Percentiles rank a stretch among this genome's conserved stretches.
Conservation (phyloP, 495 filamentous ascomycete genomes). For the Recurvomyces mirabilis region DNA sequence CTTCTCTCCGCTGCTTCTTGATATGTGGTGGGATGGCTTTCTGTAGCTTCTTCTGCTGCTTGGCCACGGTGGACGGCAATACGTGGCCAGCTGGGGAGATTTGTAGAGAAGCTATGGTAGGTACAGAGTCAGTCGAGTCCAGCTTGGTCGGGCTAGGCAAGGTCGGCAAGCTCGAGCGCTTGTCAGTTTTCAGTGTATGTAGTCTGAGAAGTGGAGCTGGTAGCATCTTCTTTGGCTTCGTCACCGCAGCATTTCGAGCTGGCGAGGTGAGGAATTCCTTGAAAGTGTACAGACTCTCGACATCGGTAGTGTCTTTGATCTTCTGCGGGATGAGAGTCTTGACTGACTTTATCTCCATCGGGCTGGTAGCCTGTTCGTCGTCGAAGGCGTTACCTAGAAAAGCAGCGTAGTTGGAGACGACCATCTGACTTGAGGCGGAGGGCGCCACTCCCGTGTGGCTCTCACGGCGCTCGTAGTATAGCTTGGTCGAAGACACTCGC, state of each 20-base stretch:
- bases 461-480: too few relatives aligned
- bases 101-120: slow-evolving; percentile 1
- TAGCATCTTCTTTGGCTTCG: slow-evolving; percentile 11
- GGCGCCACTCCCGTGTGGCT: too few relatives aligned
- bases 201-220: slow-evolving; percentile 7
- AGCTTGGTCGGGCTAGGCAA: neutral
- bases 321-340: too few relatives aligned
- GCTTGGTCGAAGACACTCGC: too few relatives aligned
- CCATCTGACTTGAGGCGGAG: too few relatives aligned
- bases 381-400: too few relatives aligned
- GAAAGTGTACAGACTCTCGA: slow-evolving; percentile 25
- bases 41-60: slow-evolving; percentile 23
- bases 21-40: slow-evolving; percentile 23
- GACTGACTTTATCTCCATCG: too few relatives aligned
- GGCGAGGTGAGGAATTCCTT: slow-evolving; percentile 21
- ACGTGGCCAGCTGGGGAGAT: slow-evolving; percentile 4
- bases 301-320: slow-evolving; percentile 8
- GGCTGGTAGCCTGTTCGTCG: too few relatives aligned
- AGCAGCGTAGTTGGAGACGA: too few relatives aligned
- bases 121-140: slow-evolving; percentile 3
- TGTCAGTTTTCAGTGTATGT: slow-evolving; percentile 3
- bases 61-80: slow-evolving; percentile 5
- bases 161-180: slow-evolving; percentile 2
- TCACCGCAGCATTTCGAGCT: neutral
- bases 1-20: slow-evolving; percentile 18